These are phyloP conservation scores for Pholiota adiposa DNA, from an alignment of 1,284 basidiomycete species.

Conservation along the genomic window DNA sequence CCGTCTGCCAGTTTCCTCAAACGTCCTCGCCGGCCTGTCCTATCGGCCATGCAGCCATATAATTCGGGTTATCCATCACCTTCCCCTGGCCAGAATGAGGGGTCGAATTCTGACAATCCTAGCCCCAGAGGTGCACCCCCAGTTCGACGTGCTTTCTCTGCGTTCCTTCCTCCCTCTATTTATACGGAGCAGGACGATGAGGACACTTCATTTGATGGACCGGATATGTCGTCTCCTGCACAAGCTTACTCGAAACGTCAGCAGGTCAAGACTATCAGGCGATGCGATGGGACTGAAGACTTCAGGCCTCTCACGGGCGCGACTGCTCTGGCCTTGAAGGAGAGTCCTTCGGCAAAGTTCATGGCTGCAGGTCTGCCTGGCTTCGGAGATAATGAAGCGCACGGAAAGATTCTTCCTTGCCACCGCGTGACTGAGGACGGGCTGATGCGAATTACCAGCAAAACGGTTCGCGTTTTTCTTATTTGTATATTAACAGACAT, in stretches of 20 bases:
- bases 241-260: conserved; percentile 77
- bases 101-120: conserved; percentile 24
- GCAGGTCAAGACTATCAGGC: conserved; percentile 70
- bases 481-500: conserved; percentile 1
- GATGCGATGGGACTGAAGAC: conserved; percentile 80
- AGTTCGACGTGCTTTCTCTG: conserved; percentile 74
- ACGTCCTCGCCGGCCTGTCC: conserved; percentile 63
- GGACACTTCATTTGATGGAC: conserved; percentile 56
- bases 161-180: conserved; percentile 59
- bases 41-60: conserved; percentile 63
- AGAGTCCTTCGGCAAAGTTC: conserved; percentile 60
- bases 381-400: conserved; percentile 91
- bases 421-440: conserved; percentile 94
- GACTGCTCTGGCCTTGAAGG: conserved; percentile 52
- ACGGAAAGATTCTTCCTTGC: conserved; percentile 94
- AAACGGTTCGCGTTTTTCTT: conserved; percentile 64
- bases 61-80: conserved; percentile 49
- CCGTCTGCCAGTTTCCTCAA: conserved; percentile 58
- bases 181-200: conserved; percentile 56
- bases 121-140: conserved; percentile 45
- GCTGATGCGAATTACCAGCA: conserved; percentile 85
- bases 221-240: conserved; percentile 75
- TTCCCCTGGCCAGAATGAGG: conserved; percentile 28
- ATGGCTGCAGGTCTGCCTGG: conserved; percentile 67
- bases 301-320: conserved; percentile 71